Percentiles rank a stretch among this genome's conserved stretches.
Evolutionary conservation across 2,329 filamentous ascomycete species (phyloP).

Genomic region (Fusarium verticillioides): DNA sequence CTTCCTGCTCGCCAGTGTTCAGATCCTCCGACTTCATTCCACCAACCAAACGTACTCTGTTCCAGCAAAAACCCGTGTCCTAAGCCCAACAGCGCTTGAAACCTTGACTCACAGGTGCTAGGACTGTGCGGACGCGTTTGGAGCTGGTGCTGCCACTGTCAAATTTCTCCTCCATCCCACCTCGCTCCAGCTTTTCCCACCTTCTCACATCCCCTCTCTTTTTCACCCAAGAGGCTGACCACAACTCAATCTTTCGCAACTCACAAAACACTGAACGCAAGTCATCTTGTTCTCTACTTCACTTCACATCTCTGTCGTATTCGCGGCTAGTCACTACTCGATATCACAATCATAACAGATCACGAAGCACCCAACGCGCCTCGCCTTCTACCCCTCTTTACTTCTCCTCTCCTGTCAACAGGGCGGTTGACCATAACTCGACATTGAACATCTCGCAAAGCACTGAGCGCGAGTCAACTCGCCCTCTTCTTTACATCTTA

Average conservation of each 20-base stretch:
- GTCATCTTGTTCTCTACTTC: background rate
- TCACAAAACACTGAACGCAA: background rate
- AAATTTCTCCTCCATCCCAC: background rate
- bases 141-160: background rate
- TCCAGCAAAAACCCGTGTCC: background rate
- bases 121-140: background rate
- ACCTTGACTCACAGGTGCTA: accelerated
- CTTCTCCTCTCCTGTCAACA: background rate
- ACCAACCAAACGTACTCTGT: background rate
- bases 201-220: background rate
- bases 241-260: accelerated
- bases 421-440: accelerated
- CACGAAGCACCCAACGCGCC: background rate
- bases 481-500: too few species aligned
- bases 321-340: background rate
- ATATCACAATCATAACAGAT: background rate
- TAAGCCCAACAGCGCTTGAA: background rate
- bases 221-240: background rate
- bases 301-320: background rate
- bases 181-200: background rate
- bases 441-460: background rate
- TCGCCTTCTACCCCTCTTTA: background rate
- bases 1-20: background rate
- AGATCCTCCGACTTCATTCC: background rate
- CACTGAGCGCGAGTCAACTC: background rate